Conservation (phyloP, 2,329 filamentous ascomycete genomes). For the Aureobasidium leucospermi region DNA sequence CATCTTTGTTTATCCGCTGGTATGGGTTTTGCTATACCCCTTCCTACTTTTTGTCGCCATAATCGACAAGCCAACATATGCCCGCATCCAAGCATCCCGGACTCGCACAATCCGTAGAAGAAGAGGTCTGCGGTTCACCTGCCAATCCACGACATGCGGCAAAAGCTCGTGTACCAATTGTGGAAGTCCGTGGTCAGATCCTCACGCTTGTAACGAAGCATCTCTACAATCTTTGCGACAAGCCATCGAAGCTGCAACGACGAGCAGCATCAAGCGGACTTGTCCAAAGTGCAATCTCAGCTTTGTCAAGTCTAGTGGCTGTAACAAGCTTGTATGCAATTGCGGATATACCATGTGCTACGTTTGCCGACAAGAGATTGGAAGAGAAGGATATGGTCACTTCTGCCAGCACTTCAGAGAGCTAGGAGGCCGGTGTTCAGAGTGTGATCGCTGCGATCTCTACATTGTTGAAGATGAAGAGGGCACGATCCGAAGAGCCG, state of each 20-base stretch:
- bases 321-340: conserved; percentile 93
- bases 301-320: conserved; percentile 88
- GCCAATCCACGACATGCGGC: conserved; percentile 60
- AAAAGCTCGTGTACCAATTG: conserved; percentile 75
- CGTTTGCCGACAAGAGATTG: conserved; percentile 63
- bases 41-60: conserved; percentile 28
- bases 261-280: conserved; percentile 86
- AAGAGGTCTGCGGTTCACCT: conserved; percentile 70
- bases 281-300: conserved; percentile 86
- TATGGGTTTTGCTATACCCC: conserved; percentile 43
- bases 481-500: conserved; percentile 33
- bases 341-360: conserved; percentile 99
- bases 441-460: conserved; percentile 59
- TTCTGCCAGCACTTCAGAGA: conserved; percentile 95
- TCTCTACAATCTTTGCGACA: conserved; percentile 74
- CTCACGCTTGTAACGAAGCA: conserved; percentile 84
- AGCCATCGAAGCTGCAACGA: conserved; percentile 87
- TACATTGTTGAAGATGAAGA: conserved; percentile 44
- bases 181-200: conserved; percentile 73
- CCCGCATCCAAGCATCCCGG: conserved; percentile 52
- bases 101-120: conserved; percentile 61
- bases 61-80: conserved; percentile 22
- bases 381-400: conserved; percentile 74
- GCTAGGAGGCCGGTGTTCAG: conserved; percentile 64
- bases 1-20: conserved; percentile 46